Evolutionary conservation across 306 rosid genomes (phyloP), one percentile per base, ranked within the genome.

Genomic region (Lithocarpus polystachyus): DNA sequence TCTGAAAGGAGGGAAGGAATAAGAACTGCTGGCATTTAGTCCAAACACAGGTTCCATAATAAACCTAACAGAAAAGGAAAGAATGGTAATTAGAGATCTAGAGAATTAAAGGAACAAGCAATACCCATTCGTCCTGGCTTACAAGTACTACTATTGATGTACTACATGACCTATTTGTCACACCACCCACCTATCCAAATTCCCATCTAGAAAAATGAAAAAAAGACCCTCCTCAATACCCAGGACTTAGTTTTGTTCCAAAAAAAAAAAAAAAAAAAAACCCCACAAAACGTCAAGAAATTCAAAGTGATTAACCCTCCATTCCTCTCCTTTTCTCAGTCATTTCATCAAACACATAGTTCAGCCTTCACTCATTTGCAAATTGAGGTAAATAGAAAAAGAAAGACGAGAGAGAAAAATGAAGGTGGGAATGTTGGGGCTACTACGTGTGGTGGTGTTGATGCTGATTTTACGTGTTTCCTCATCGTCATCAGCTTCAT

Each of bases 401-500:
- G 45, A 40, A 40, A 8, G 45, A 40, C 45, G 2, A 22, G 51
- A 26, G 14, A 35, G 23, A 40, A 11, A 54, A 51, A 71, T 20
- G 87, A 71, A 87, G 68, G 60, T 71, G 73, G 86, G 71, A 13
- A 31, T 77, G n/a, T 60, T 85, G 56, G 62, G 64, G 60, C 11
- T 89, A 51, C 59, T 65, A 68, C 24, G n/a, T 18, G 69, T 83
- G 74, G 52, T 86, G 82, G 75, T 83, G 70, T 81, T 77, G 75
- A 37, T 82, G 75, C 51, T 75, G 86, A 64, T 69, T 40, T 82
- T 80, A 77, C 72, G 76, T 33, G 81, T 57, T 73, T 75, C 33
- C 5, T 13, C 53, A 48, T 48, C 5, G 1, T 48, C 91, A 43
- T 90, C 93, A 48, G 94, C 97, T 86, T 87, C 92, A 82, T 90